These are phyloP conservation scores for Tuber microsphaerosporum DNA, from an alignment of 495 filamentous ascomycete species.

Conservation along the genomic window DNA sequence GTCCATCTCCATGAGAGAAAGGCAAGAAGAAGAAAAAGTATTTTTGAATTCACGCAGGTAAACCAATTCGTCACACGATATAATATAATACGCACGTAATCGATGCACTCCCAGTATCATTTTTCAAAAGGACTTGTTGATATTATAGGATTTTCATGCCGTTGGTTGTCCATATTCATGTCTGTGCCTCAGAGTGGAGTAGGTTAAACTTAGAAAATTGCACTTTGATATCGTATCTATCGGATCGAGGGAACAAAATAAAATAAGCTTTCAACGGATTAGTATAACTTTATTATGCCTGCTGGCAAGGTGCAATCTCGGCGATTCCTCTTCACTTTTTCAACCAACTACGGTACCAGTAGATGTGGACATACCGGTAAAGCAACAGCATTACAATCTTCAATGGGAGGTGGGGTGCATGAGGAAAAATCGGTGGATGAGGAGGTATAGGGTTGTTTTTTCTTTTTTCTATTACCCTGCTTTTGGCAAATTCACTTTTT, in stretches of 20 bases:
- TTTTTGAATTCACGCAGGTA: not conserved
- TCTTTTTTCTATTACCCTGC: not conserved
- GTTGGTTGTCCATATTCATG: not conserved
- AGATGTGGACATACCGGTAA: not conserved
- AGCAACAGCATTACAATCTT: not conserved
- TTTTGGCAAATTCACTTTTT: not conserved
- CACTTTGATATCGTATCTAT: not conserved
- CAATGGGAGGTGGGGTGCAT: not conserved
- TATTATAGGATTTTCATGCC: not conserved
- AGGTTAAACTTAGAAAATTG: not conserved
- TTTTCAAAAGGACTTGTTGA: not conserved
- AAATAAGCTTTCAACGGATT: constrained; percentile 1
- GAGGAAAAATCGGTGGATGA: not conserved
- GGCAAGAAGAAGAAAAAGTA: not conserved
- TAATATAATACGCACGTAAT: not conserved
- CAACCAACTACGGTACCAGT: not conserved
- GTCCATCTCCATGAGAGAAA: not conserved
- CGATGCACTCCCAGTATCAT: not conserved
- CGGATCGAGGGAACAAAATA: not conserved
- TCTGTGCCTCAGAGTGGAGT: not conserved
- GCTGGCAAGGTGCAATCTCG: not conserved
- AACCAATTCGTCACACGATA: not conserved
- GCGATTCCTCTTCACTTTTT: not conserved
- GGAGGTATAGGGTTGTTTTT: not conserved
- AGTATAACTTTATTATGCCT: not conserved